These are phyloP conservation scores for Zygnema cylindricum DNA, from an alignment of 139 green algal genomes.

Conservation along the genomic window DNA sequence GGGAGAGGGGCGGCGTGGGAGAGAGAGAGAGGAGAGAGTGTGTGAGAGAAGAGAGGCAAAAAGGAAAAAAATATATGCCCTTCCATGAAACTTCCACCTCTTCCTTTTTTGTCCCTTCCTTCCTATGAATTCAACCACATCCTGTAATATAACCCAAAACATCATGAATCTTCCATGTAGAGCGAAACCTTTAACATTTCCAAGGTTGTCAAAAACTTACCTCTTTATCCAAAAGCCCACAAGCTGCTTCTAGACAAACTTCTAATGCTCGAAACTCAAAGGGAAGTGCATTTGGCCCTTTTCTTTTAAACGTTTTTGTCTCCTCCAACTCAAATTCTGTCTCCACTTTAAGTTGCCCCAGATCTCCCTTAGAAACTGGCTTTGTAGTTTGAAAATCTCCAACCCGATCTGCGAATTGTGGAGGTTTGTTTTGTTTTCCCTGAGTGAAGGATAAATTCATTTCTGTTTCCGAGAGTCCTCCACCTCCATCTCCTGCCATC, in stretches of 20 bases:
- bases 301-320: neutral
- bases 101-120: neutral
- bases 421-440: too few species aligned
- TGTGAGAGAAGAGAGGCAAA: too few species aligned
- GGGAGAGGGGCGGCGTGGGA: too few species aligned
- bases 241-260: conserved; percentile 51
- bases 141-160: neutral
- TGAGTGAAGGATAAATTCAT: neutral
- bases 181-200: neutral
- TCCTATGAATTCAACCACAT: neutral
- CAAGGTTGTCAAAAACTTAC: conserved; percentile 4
- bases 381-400: too few species aligned
- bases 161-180: neutral
- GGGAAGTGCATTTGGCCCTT: conserved; percentile 31
- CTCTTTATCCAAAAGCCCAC: conserved; percentile 68
- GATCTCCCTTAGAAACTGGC: too few species aligned
- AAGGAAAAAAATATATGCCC: neutral
- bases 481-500: conserved; percentile 13
- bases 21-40: too few species aligned
- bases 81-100: neutral
- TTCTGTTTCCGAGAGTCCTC: conserved; percentile 15
- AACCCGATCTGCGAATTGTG: too few species aligned
- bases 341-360: too few species aligned
- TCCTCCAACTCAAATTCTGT: neutral
- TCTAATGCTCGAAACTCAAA: conserved; percentile 63